phyloP scores from a whole-genome alignment of 2,329 filamentous ascomycete genomes.

The Phyllosticta citribraziliensis region DNA sequence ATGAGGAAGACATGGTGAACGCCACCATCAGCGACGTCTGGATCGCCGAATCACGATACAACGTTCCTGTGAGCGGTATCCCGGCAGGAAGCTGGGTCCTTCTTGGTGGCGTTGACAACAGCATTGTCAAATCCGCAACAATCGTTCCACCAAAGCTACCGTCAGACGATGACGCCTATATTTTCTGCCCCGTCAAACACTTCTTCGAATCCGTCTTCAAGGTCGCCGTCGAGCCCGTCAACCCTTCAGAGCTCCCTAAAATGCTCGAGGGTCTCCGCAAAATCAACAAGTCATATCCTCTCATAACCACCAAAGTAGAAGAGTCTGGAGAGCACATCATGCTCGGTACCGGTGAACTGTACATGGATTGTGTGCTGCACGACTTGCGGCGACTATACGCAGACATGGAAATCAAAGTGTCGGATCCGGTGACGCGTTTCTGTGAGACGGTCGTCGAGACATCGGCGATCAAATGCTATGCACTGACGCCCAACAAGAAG shows the following conservation, averaged over 20 bases:
- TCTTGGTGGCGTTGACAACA: constrained; percentile 90
- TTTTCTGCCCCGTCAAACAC: constrained; percentile 86
- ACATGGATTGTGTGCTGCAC: constrained; percentile 98
- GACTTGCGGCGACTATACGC: constrained; percentile 89
- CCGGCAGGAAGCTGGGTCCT: constrained; percentile 90
- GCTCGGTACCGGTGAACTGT: constrained; percentile 92
- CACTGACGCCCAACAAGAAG: constrained; percentile 96
- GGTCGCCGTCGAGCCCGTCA: constrained; percentile 94
- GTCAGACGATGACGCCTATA: constrained; percentile 84
- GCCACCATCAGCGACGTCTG: constrained; percentile 79
- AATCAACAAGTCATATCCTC: constrained; percentile 94
- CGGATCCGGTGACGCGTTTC: constrained; percentile 93
- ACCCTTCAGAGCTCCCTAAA: constrained; percentile 93
- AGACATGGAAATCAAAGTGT: constrained; percentile 99
- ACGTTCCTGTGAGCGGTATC: constrained; percentile 80
- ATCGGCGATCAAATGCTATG: constrained; percentile 95
- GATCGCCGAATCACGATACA: constrained; percentile 88
- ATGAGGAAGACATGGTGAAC: constrained; percentile 92
- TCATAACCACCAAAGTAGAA: constrained; percentile 94
- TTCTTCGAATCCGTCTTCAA: constrained; percentile 98
- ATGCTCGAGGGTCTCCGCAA: constrained; percentile 96
- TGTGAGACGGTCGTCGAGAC: constrained; percentile 97
- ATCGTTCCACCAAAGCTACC: constrained; percentile 71
- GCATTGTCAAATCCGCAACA: constrained; percentile 94
- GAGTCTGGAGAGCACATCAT: constrained; percentile 96